Evolutionary conservation across 164 flowering plant species (phyloP), one percentile per base, ranked within the genome.

Genomic region (Hamamelis virginiana): DNA sequence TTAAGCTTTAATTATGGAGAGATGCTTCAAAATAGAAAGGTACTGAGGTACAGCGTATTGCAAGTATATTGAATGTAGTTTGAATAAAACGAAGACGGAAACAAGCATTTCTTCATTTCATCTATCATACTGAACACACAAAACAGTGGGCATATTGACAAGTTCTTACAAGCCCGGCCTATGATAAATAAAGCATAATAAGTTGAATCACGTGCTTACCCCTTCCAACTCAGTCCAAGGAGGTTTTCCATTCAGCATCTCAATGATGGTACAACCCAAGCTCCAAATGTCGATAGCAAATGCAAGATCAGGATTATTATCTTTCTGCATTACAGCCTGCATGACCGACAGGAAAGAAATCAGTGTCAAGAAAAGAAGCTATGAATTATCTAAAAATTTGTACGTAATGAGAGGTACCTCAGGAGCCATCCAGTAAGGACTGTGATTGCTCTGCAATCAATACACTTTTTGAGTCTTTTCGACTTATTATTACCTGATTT

Each of bases 371-470:
- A 5, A 6, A 23, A 22, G 22, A 21, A n/a, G n/a, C n/a, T n/a
- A n/a, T n/a, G 23, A 57, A 14, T 22, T 21, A 45, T 28, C 22
- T 51, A 18, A 25, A 15, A 60, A 65, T 47, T 55, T 16, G 46
- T 26, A 5, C 8, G 11, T 19, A 44, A 2, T n/a, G 25, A 41
- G 11, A 46, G n/a, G 27, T 80, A 93, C 97, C 97, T 93, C 98
- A 22, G 98, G 98, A 65, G 98, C 97, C 97, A 93, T 89, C 98
- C 98, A 91, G 76, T 89, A 85, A 33, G 98, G 97, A 74, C 92
- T n/a, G n/a, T n/a, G n/a, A n/a, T n/a, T n/a, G n/a, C n/a, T n/a
- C n/a, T n/a, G n/a, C n/a, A n/a, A n/a, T n/a, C n/a, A n/a, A n/a
- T n/a, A n/a, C n/a, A n/a, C n/a, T n/a, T n/a, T n/a, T n/a, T n/a